A percentile compares a stretch with the other conserved stretches of the same genome.
Conservation (phyloP, 2,329 filamentous ascomycete genomes). For the Graphium sp. region DNA sequence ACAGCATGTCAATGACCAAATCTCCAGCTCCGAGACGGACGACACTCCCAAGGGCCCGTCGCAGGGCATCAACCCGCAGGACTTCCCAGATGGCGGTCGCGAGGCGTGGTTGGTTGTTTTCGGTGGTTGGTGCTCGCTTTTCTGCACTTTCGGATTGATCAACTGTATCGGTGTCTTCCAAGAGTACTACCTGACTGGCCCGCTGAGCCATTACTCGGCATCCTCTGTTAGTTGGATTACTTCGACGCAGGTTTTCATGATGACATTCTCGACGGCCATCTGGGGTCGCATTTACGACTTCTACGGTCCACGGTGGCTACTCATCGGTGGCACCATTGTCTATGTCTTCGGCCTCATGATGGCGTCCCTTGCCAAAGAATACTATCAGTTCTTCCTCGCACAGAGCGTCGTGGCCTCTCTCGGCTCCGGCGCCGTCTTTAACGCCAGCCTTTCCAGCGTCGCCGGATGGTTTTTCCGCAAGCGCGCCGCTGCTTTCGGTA, state of each 20-base stretch:
- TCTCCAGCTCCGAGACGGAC: not conserved
- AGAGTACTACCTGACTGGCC: slow-evolving; percentile 34
- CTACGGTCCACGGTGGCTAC: slow-evolving; percentile 42
- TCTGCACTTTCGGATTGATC: slow-evolving; percentile 25
- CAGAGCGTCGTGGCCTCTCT: slow-evolving; percentile 21
- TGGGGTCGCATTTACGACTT: slow-evolving; percentile 48
- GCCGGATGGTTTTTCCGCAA: slow-evolving; percentile 34
- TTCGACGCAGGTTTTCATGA: slow-evolving; percentile 30
- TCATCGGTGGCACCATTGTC: slow-evolving; percentile 32
- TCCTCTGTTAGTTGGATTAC: slow-evolving; percentile 43
- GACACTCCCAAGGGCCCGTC: slow-evolving; percentile 1
- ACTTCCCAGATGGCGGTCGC: slow-evolving; percentile 41
- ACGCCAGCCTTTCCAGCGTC: slow-evolving; percentile 21
- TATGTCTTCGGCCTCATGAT: slow-evolving; percentile 52
- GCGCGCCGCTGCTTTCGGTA: slow-evolving; percentile 33
- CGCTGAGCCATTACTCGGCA: slow-evolving; percentile 26
- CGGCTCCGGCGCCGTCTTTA: slow-evolving; percentile 25
- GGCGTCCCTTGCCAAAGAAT: slow-evolving; percentile 29
- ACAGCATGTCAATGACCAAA: not conserved
- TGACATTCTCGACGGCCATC: slow-evolving; percentile 29
- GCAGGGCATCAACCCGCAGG: slow-evolving; percentile 19
- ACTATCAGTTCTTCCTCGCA: slow-evolving; percentile 26
- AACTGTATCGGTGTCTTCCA: slow-evolving; percentile 38
- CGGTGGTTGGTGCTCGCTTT: slow-evolving; percentile 23
- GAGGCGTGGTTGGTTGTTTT: slow-evolving; percentile 41